A percentile compares a stretch with the other conserved stretches of the same genome.
These are phyloP conservation scores for Perkinsus marinus DNA, from an alignment of 169 alveolate genomes.

Conservation along the genomic window DNA sequence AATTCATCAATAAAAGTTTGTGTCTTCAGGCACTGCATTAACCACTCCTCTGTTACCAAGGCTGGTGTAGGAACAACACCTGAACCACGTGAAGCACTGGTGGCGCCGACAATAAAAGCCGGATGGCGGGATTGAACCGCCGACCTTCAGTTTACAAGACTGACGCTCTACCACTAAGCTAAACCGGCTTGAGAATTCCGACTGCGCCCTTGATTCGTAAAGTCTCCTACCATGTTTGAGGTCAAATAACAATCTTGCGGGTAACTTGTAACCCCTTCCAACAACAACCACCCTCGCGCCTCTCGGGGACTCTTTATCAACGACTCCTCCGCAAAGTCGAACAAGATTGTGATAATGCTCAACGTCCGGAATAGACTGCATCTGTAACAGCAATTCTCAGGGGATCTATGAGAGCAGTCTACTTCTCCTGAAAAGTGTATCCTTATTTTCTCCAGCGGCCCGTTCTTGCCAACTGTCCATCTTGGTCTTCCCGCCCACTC, in stretches of 20 bases:
- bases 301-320: background rate
- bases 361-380: background rate
- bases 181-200: background rate
- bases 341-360: background rate
- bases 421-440: background rate
- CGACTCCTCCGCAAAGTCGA: background rate
- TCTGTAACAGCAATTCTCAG: background rate
- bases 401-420: background rate
- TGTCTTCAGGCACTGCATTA: background rate
- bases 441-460: background rate
- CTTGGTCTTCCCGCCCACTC: background rate
- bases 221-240: background rate
- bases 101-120: background rate
- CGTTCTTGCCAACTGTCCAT: background rate
- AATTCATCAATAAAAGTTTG: background rate
- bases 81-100: background rate
- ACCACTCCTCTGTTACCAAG: background rate
- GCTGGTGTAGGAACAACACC: background rate
- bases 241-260: background rate
- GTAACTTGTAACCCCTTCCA: background rate
- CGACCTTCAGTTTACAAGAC: background rate
- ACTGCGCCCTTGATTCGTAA: background rate
- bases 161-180: background rate
- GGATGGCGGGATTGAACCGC: background rate
- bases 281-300: background rate